Conservation (phyloP, 2,329 filamentous ascomycete species). For the Fusarium concolor region DNA sequence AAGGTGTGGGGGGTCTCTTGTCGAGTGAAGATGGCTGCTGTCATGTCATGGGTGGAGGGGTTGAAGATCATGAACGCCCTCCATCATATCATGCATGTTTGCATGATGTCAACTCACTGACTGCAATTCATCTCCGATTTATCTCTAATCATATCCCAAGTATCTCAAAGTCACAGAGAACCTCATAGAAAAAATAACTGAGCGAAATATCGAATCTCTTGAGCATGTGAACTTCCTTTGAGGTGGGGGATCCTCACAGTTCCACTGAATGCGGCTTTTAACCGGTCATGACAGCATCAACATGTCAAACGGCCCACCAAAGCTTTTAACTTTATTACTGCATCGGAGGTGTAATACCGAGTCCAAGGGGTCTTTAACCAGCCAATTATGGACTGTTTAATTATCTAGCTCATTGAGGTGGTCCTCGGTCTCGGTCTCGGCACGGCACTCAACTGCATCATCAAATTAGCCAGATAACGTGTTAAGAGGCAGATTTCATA, state of each 20-base stretch:
- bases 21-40: background rate
- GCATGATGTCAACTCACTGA: conserved; percentile 12
- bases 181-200: background rate
- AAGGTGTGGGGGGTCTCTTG: conserved; percentile 11
- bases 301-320: background rate
- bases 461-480: too few relatives aligned
- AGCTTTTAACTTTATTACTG: conserved; percentile 5
- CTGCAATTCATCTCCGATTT: background rate
- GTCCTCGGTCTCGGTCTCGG: conserved; percentile 1
- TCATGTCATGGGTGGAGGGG: background rate
- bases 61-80: conserved; percentile 14
- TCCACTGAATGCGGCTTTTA: conserved; percentile 38
- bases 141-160: background rate
- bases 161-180: accelerated
- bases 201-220: background rate
- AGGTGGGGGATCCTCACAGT: conserved; percentile 10
- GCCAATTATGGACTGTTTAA: conserved; percentile 24
- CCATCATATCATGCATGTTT: conserved; percentile 12
- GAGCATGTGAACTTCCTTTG: conserved; percentile 10
- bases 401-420: conserved; percentile 16
- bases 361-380: background rate
- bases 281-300: conserved; percentile 26
- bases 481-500: background rate
- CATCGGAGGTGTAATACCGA: conserved; percentile 20
- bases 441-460: conserved; percentile 3